Percentiles rank a stretch among this genome's conserved stretches.
Evolutionary conservation across 352 stramenopile species (phyloP).

Genomic region (Phytophthora constricta): DNA sequence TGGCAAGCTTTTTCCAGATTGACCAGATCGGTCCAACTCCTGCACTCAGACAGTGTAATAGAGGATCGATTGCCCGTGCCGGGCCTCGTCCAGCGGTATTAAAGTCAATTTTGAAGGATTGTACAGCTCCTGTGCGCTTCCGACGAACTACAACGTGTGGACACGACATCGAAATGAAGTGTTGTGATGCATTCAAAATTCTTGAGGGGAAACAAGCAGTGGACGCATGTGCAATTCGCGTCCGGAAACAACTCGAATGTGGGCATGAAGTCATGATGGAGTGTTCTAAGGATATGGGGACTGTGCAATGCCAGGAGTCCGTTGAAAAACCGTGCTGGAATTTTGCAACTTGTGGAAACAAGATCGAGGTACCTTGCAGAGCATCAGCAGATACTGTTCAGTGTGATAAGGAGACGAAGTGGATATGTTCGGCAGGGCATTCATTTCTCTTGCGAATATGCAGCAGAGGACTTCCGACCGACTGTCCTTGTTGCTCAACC

Average conservation of each 20-base stretch:
- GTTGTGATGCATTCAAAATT: conserved; percentile 52
- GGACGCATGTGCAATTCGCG: conserved; percentile 30
- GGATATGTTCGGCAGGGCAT: conserved; percentile 51
- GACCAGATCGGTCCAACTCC: conserved; percentile 20
- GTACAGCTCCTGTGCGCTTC: conserved; percentile 45
- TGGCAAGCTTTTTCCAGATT: conserved; percentile 36
- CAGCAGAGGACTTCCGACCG: conserved; percentile 48
- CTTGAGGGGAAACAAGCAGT: conserved; percentile 22
- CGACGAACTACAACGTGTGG: conserved; percentile 50
- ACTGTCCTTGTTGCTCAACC: conserved; percentile 61
- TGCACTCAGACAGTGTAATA: conserved; percentile 48
- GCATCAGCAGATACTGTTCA: conserved; percentile 31
- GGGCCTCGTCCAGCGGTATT: conserved; percentile 30
- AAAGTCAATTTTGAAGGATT: conserved; percentile 41
- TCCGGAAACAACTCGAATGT: conserved; percentile 48
- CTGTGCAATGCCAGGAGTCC: conserved; percentile 38
- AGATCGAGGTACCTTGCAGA: conserved; percentile 36
- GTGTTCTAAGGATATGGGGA: conserved; percentile 46
- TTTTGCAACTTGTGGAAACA: conserved; percentile 41
- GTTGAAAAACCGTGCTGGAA: conserved; percentile 75
- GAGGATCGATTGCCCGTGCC: conserved; percentile 45
- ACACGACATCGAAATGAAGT: conserved; percentile 68
- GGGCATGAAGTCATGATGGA: conserved; percentile 47
- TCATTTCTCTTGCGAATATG: conserved; percentile 52
- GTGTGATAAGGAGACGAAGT: conserved; percentile 47